A percentile compares a stretch with the other conserved stretches of the same genome.
Evolutionary conservation across 1,284 basidiomycete species (phyloP).

Genomic region (Puccinia hordei): DNA sequence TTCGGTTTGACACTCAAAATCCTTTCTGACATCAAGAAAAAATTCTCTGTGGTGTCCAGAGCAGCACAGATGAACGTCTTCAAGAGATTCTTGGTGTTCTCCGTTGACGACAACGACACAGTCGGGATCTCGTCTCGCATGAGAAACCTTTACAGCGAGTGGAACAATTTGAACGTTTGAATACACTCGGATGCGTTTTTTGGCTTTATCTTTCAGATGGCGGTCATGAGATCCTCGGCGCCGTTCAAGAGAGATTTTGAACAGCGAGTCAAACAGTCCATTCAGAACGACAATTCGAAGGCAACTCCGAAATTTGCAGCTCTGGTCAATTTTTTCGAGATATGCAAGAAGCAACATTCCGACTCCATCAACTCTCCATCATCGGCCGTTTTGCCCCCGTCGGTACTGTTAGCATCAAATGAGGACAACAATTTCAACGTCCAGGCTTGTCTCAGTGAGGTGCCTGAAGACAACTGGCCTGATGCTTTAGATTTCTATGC

Average conservation of each 20-base stretch:
- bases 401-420: neutral
- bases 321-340: neutral
- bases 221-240: neutral
- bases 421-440: neutral
- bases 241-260: neutral
- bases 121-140: neutral
- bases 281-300: neutral
- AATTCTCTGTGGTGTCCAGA: neutral
- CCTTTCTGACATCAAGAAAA: neutral
- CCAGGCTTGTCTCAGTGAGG: neutral
- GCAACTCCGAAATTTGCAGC: neutral
- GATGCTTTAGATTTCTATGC: neutral
- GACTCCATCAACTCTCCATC: neutral
- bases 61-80: constrained; percentile 7
- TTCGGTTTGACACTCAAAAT: neutral
- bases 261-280: neutral
- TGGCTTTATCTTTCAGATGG: neutral
- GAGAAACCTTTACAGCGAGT: neutral
- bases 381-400: no score
- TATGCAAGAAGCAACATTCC: neutral
- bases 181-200: neutral
- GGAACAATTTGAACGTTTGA: neutral
- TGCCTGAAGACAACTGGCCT: neutral
- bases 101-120: neutral
- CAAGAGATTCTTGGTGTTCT: neutral